These are phyloP conservation scores for Rhizodiscina lignyota DNA, from an alignment of 495 filamentous ascomycete genomes.

Conservation along the genomic window DNA sequence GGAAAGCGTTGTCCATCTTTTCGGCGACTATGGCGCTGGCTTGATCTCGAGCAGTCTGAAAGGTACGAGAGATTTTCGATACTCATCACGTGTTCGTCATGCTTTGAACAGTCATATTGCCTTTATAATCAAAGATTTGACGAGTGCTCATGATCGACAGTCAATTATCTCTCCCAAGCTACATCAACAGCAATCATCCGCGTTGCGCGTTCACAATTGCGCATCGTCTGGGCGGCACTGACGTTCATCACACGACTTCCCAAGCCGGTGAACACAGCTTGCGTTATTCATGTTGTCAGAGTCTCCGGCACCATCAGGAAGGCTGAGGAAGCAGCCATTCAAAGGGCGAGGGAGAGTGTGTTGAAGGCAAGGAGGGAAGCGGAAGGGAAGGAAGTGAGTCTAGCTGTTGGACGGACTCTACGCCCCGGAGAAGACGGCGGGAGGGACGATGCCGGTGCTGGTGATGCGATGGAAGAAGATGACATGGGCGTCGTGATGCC, in stretches of 20 bases:
- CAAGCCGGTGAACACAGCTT: constrained; percentile 31
- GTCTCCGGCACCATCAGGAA: constrained; percentile 92
- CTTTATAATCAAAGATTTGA: not conserved
- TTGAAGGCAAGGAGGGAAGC: constrained; percentile 1
- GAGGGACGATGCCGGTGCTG: no score
- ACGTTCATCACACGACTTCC: constrained; percentile 66
- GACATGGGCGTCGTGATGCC: no score
- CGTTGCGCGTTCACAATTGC: constrained; percentile 59
- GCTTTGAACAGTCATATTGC: no score
- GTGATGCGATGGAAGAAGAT: no score
- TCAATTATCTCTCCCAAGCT: constrained; percentile 84
- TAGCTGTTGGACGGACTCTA: not conserved
- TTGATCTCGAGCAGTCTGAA: constrained; percentile 40
- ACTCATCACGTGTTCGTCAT: no score
- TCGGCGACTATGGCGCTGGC: constrained; percentile 84
- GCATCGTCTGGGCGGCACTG: constrained; percentile 77
- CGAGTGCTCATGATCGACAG: constrained; percentile 23
- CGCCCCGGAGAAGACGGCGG: no score
- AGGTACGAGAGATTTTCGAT: no score
- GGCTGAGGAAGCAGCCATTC: constrained; percentile 75
- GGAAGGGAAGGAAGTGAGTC: not conserved
- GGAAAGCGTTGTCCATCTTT: constrained; percentile 49
- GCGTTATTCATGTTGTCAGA: constrained; percentile 71
- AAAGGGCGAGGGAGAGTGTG: constrained; percentile 41
- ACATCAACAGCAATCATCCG: constrained; percentile 87